Percentiles rank a stretch among this genome's conserved stretches.
Evolutionary conservation across 768 basidiomycete genomes (phyloP).

Genomic region (Russula ochroleuca): DNA sequence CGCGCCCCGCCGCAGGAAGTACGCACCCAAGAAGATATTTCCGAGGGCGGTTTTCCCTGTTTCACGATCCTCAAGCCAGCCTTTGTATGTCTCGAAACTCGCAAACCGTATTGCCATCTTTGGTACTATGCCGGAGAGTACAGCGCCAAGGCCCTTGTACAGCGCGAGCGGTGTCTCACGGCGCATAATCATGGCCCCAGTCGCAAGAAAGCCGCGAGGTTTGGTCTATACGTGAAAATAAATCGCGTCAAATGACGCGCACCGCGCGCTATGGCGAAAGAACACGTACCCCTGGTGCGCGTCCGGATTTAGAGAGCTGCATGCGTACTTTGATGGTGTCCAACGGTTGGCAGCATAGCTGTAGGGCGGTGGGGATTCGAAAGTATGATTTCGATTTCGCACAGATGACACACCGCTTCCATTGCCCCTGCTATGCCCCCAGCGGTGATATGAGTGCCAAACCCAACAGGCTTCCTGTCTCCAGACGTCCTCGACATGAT

Average conservation of each 20-base stretch:
- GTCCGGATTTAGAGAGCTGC: constrained; percentile 87
- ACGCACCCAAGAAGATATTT: constrained; percentile 80
- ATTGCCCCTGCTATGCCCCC: constrained; percentile 92
- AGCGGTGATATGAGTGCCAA: constrained; percentile 87
- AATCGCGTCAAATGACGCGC: constrained; percentile 1
- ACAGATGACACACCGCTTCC: constrained; percentile 64
- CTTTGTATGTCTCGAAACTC: constrained; percentile 94
- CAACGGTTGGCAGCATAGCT: constrained; percentile 86
- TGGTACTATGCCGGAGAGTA: constrained; percentile 93
- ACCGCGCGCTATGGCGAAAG: not conserved
- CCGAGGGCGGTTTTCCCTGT: constrained; percentile 79
- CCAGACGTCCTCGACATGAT: constrained; percentile 27
- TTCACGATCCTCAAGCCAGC: constrained; percentile 63
- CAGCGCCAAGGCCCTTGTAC: constrained; percentile 97
- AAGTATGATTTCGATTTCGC: not conserved
- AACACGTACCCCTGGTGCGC: constrained; percentile 71
- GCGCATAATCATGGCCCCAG: constrained; percentile 79
- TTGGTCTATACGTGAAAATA: constrained; percentile 58
- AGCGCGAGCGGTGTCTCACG: constrained; percentile 93
- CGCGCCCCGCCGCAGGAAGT: not conserved
- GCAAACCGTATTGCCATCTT: constrained; percentile 99
- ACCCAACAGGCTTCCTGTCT: constrained; percentile 74
- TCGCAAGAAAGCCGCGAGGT: constrained; percentile 87
- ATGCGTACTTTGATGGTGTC: constrained; percentile 99
- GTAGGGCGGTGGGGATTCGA: not conserved